Base-by-base conservation (phyloP, 163 green algal genomes). In the Trebouxia gelatinosa region DNA sequence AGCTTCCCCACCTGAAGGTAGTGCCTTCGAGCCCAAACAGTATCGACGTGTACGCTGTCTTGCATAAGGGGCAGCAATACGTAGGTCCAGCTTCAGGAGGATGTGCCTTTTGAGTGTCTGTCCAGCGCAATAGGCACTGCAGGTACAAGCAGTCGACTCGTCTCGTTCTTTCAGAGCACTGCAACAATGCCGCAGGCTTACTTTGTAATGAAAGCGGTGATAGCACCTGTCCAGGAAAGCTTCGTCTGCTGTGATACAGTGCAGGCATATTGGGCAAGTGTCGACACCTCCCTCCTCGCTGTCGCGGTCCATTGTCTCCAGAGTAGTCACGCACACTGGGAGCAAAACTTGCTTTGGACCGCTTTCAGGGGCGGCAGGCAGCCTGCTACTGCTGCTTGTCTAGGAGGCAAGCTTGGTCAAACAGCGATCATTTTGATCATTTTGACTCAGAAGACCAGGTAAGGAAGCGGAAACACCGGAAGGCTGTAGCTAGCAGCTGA, bases 1-100 rank as follows among this genome's bases (percentile, higher is more conserved):
- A n/a, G n/a, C n/a, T n/a, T n/a, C n/a, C n/a, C n/a, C 32, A 72
- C 64, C 64, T 51, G 35, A 72, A 72, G 6, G 35, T 72, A 6
- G 50, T 50, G 26, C 50, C 64, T 35, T 21, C 23, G 23, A 72
- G 50, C 35, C 19, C 50, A 1, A 54, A 37, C 37, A 72, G 23
- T 32, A 72, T 32, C 5, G 64, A 72, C 5, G 35, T 32, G 38
- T 72, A 72, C 13, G 64, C 35, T 6, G 64, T 26, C 23, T 72
- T 72, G 64, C 64, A 72, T 3, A 72, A 37, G 19, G 64, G 64
- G 50, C 64, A 72, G 32, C 31, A 46, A 31, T 50, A 51, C 32
- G 29, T 4, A 34, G 35, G 2, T 51, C 23, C 64, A 50, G 37
- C 39, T 11, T 9, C 6, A 16, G 64, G 19, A 5, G 64, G 64